phyloP scores from a whole-genome alignment of 1,284 basidiomycete genomes.

The Moesziomyces sp. region DNA sequence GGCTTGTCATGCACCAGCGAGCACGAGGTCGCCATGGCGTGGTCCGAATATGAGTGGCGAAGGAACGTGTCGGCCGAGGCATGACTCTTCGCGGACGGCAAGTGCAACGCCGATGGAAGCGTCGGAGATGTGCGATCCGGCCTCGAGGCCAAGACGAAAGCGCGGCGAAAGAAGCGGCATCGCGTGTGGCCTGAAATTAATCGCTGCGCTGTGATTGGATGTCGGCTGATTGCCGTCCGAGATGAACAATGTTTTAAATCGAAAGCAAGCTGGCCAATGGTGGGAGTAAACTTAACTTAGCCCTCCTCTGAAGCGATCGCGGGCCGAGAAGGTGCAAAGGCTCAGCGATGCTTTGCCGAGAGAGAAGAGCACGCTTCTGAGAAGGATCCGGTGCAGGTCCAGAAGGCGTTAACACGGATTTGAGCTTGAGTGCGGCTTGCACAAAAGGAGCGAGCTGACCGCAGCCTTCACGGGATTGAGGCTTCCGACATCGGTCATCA shows the following conservation, averaged over 20 bases:
- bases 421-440: background rate
- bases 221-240: slow-evolving; percentile 27
- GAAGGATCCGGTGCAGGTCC: background rate
- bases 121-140: background rate
- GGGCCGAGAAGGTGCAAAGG: background rate
- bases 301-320: no score
- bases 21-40: background rate
- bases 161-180: background rate
- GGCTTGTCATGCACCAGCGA: background rate
- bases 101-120: background rate
- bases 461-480: background rate
- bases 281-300: no score
- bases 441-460: background rate
- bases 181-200: background rate
- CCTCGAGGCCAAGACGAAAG: background rate
- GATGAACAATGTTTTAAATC: slow-evolving; percentile 1
- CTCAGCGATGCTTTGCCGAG: background rate
- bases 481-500: background rate
- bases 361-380: background rate
- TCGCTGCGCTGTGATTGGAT: slow-evolving; percentile 25
- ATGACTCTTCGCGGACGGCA: background rate
- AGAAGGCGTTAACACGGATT: background rate
- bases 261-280: background rate
- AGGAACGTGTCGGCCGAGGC: background rate
- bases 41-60: background rate